Percentiles rank a stretch among this genome's conserved stretches.
These are phyloP conservation scores for Rosa rugosa DNA, from an alignment of 306 rosid species.

Conservation along the genomic window DNA sequence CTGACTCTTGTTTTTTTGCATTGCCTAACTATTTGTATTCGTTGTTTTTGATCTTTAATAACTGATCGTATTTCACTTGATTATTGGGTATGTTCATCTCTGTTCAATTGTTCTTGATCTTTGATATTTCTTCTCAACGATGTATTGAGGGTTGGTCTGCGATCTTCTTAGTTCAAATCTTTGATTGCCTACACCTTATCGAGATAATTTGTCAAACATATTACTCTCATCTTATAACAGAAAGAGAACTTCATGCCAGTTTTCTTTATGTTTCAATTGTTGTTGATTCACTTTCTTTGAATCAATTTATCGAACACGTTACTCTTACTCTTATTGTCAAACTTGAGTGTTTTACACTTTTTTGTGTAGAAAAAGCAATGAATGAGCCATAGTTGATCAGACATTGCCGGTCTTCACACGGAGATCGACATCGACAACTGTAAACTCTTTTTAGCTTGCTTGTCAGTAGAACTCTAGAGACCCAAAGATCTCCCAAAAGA, in stretches of 20 bases:
- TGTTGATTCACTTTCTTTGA: too few species aligned
- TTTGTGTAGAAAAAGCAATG: too few species aligned
- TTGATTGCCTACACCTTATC: too few species aligned
- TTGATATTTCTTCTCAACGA: background rate
- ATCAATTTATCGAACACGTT: too few species aligned
- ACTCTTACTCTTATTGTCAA: too few species aligned
- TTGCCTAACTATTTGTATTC: background rate
- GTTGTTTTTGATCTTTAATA: background rate
- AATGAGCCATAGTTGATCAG: background rate
- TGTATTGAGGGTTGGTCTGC: background rate
- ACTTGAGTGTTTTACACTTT: too few species aligned
- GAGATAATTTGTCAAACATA: background rate
- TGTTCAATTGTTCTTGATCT: background rate
- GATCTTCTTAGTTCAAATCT: background rate
- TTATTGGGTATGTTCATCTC: background rate
- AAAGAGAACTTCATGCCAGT: too few species aligned
- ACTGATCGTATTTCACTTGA: background rate
- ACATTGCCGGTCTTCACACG: background rate
- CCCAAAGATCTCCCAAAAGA: background rate
- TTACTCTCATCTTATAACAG: too few species aligned
- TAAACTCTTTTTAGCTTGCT: background rate
- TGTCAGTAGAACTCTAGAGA: background rate
- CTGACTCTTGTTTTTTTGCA: background rate
- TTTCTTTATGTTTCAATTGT: too few species aligned
- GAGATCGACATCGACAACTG: background rate